Conservation (phyloP, 805 yeast genomes). For the Cyberlindnera meyerae region DNA sequence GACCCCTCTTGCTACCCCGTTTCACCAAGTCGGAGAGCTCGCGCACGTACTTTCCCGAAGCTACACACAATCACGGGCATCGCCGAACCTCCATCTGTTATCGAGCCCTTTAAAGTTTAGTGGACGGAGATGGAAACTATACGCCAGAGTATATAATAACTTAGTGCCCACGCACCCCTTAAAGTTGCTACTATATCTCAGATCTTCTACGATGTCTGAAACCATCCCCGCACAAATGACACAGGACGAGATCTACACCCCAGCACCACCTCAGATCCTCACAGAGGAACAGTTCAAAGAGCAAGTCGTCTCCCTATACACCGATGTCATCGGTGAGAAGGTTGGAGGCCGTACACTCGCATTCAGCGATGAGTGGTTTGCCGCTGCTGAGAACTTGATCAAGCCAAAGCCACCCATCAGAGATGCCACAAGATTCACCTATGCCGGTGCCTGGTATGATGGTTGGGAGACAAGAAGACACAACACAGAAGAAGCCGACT, state of each 20-base stretch:
- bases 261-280: slow-evolving; percentile 8
- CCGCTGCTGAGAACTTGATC: slow-evolving; percentile 82
- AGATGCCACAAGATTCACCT: slow-evolving; percentile 73
- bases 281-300: slow-evolving; percentile 22
- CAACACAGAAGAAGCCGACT: slow-evolving; percentile 77
- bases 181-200: too few species aligned
- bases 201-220: too few species aligned
- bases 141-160: too few species aligned
- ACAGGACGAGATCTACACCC: not conserved
- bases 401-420: slow-evolving; percentile 77
- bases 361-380: slow-evolving; percentile 91
- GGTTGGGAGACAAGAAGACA: slow-evolving; percentile 99
- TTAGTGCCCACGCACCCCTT: too few species aligned
- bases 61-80: too few species aligned
- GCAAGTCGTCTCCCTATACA: slow-evolving; percentile 23
- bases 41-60: too few species aligned
- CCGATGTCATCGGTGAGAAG: slow-evolving; percentile 78
- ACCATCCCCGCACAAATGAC: too few species aligned
- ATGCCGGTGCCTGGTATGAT: slow-evolving; percentile 95
- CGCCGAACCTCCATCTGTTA: not conserved
- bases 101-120: too few species aligned
- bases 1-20: too few species aligned
- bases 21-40: too few species aligned
- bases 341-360: slow-evolving; percentile 71
- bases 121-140: too few species aligned